Conservation (phyloP, 208 protist genomes). For the Jaenimonas drosophilae region DNA sequence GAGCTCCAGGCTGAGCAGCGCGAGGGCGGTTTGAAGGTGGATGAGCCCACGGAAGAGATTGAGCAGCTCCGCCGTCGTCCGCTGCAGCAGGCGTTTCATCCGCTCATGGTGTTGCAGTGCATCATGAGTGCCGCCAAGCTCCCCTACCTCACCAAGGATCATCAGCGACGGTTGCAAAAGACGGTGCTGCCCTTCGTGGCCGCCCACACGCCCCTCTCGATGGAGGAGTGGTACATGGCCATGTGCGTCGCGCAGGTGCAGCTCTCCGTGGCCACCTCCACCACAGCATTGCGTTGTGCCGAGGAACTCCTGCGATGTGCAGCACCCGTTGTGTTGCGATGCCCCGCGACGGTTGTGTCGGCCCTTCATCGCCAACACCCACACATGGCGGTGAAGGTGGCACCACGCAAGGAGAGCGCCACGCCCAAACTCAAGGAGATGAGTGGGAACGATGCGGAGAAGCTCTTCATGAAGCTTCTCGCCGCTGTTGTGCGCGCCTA, state of each 20-base stretch:
- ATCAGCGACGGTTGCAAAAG: slow-evolving; percentile 56
- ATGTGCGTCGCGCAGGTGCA: slow-evolving; percentile 15
- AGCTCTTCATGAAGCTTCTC: slow-evolving; percentile 35
- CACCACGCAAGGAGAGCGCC: slow-evolving; percentile 11
- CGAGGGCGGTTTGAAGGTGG: slow-evolving; percentile 44
- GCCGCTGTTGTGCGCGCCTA: slow-evolving; percentile 30
- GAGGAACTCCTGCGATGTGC: slow-evolving; percentile 48
- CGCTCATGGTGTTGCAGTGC: slow-evolving; percentile 59
- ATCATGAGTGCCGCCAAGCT: slow-evolving; percentile 44
- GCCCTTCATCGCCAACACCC: neutral
- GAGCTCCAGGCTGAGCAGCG: slow-evolving; percentile 33
- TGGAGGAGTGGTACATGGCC: slow-evolving; percentile 47
- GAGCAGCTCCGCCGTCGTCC: slow-evolving; percentile 31
- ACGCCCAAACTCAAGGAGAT: slow-evolving; percentile 29
- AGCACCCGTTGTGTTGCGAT: slow-evolving; percentile 33
- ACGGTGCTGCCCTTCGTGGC: slow-evolving; percentile 41
- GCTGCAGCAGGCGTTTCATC: slow-evolving; percentile 34
- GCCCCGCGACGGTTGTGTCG: neutral
- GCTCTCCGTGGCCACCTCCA: slow-evolving; percentile 8
- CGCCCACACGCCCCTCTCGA: slow-evolving; percentile 25
- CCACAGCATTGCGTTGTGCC: slow-evolving; percentile 35
- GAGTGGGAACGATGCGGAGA: slow-evolving; percentile 19
- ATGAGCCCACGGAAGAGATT: slow-evolving; percentile 36
- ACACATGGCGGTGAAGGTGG: too few species aligned
- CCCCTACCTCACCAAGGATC: slow-evolving; percentile 23